phyloP scores from a whole-genome alignment of 192 early-diverging fungal species.

The Spinellus fusiger region DNA sequence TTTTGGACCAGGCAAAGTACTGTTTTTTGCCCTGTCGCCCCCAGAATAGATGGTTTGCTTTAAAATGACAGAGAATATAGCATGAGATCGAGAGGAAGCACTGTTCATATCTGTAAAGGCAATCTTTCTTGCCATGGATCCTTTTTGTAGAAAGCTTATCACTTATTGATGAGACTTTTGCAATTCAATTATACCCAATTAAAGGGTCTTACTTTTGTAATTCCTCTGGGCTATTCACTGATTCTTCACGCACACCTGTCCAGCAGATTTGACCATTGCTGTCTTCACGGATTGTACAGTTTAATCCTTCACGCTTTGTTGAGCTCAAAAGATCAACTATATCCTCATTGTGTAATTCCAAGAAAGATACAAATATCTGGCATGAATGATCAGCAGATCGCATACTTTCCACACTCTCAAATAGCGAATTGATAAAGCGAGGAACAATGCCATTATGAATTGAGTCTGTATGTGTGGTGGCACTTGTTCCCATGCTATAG shows the following conservation, averaged over 20 bases:
- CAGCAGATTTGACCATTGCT: slow-evolving; percentile 77
- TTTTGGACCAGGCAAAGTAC: slow-evolving; percentile 8
- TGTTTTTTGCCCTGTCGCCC: too few relatives aligned
- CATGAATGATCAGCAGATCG: slow-evolving; percentile 23
- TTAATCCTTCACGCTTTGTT: slow-evolving; percentile 14
- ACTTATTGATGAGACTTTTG: slow-evolving; percentile 6
- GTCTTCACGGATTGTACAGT: slow-evolving; percentile 65
- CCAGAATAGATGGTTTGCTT: slow-evolving; percentile 54
- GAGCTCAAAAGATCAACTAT: slow-evolving; percentile 76
- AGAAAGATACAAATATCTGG: slow-evolving; percentile 69
- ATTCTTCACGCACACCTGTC: slow-evolving; percentile 75
- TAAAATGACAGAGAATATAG: slow-evolving; percentile 89
- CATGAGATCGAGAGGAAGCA: slow-evolving; percentile 89
- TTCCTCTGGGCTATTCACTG: slow-evolving; percentile 62
- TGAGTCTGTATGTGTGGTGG: slow-evolving; percentile 19
- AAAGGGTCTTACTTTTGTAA: slow-evolving; percentile 37
- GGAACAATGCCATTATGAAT: slow-evolving; percentile 56
- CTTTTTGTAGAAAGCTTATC: slow-evolving; percentile 46
- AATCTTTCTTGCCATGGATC: slow-evolving; percentile 56
- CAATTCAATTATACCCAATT: neutral
- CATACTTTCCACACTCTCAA: slow-evolving; percentile 34
- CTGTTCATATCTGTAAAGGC: slow-evolving; percentile 94
- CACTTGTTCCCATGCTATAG: slow-evolving; percentile 85
- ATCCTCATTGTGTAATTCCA: slow-evolving; percentile 97
- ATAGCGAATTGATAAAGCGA: slow-evolving; percentile 57